Evolutionary conservation across 805 yeast species (phyloP).

Genomic region (Sungouiozyma ichnusensis): DNA sequence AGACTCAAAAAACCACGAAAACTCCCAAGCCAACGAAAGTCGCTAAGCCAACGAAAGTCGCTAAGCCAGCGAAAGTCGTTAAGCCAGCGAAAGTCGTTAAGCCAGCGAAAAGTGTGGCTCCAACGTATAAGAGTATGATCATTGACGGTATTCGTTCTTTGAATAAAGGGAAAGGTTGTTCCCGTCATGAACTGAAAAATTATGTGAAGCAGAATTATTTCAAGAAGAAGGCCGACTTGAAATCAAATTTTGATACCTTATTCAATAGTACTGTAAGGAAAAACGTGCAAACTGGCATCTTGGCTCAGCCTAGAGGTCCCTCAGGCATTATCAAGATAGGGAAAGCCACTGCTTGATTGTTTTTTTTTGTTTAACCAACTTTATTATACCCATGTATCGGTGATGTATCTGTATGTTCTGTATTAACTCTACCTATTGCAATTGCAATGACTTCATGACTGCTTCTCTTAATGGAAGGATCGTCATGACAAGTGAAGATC

Average conservation of each 20-base stretch:
- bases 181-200: constrained; percentile 82
- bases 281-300: constrained; percentile 71
- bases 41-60: constrained; percentile 8
- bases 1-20: constrained; percentile 21
- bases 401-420: too few relatives aligned
- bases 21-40: constrained; percentile 18
- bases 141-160: constrained; percentile 54
- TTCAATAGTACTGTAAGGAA: constrained; percentile 64
- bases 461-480: too few relatives aligned
- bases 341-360: constrained; percentile 17
- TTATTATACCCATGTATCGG: too few relatives aligned
- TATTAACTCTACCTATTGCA: too few relatives aligned
- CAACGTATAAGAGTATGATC: constrained; percentile 26
- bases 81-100: constrained; percentile 1
- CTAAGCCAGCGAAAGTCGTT: constrained; percentile 3
- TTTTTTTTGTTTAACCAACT: too few relatives aligned
- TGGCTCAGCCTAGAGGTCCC: constrained; percentile 82
- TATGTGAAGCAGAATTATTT: constrained; percentile 44
- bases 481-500: too few relatives aligned
- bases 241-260: constrained; percentile 54
- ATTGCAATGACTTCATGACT: too few relatives aligned
- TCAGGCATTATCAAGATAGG: constrained; percentile 25
- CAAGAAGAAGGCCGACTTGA: constrained; percentile 41
- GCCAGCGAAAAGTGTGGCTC: constrained; percentile 4
- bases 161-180: constrained; percentile 73